A percentile compares a stretch with the other conserved stretches of the same genome.
phyloP scores from a whole-genome alignment of 305 asterid species.

The Solanum hybrid region DNA sequence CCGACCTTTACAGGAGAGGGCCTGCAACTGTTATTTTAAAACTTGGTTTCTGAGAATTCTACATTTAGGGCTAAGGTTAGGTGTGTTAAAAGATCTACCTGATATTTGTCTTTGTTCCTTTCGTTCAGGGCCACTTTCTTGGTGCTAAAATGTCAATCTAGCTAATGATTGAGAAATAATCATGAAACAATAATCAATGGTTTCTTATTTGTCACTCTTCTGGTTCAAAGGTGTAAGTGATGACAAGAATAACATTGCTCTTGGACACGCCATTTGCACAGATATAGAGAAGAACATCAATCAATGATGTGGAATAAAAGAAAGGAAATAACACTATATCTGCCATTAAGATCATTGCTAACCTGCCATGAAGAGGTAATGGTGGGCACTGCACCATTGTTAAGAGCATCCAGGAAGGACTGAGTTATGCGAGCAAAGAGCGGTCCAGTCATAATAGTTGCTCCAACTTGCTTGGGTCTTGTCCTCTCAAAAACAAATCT shows the following conservation, averaged over 20 bases:
- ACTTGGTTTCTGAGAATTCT: background rate
- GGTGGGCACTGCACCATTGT: slow-evolving; percentile 94
- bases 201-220: background rate
- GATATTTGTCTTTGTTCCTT: background rate
- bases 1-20: background rate
- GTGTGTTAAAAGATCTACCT: background rate
- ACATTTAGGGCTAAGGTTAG: background rate
- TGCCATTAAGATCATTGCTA: slow-evolving; percentile 2
- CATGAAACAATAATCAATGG: background rate
- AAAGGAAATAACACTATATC: background rate
- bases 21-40: background rate
- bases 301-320: background rate
- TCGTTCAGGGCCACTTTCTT: background rate
- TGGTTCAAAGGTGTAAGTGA: background rate
- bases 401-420: slow-evolving; percentile 87
- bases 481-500: slow-evolving; percentile 91
- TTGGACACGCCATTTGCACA: background rate
- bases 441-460: slow-evolving; percentile 89
- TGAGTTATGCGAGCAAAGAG: slow-evolving; percentile 83
- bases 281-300: background rate
- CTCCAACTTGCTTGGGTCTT: slow-evolving; percentile 89
- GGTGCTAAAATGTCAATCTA: background rate
- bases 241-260: background rate
- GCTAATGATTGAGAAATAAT: background rate
- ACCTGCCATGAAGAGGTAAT: slow-evolving; percentile 99